Conservation (phyloP, 371 early-diverging fungal genomes). For the Mucor irregularis region DNA sequence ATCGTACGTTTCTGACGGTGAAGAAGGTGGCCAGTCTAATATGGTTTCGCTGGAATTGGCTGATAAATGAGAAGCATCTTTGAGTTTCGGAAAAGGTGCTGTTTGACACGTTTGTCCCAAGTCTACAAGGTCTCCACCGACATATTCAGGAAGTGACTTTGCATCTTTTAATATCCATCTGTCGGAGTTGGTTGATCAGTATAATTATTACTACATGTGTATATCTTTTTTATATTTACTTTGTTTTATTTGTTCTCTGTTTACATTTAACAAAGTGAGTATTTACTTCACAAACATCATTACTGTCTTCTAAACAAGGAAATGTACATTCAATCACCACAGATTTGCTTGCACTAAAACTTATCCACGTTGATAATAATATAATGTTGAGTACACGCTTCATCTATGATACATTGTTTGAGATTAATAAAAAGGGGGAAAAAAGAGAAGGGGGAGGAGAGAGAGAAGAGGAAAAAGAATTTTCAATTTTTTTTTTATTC, state of each 20-base stretch:
- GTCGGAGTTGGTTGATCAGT: background rate
- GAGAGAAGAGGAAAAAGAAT: background rate
- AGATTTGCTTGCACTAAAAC: background rate
- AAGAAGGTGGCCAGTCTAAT: conserved; percentile 12
- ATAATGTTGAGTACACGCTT: conserved; percentile 1
- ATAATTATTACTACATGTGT: background rate
- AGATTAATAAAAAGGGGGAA: background rate
- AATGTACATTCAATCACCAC: conserved; percentile 23
- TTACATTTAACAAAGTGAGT: conserved; percentile 4
- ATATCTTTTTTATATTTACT: conserved; percentile 2
- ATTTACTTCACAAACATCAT: conserved; percentile 13
- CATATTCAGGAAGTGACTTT: conserved; percentile 17
- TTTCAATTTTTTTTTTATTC: too few species aligned
- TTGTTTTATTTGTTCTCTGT: conserved; percentile 8
- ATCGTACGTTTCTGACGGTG: background rate
- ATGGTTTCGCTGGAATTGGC: conserved; percentile 12
- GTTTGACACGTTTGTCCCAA: conserved; percentile 2
- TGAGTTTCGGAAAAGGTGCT: conserved; percentile 7
- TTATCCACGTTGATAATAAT: background rate
- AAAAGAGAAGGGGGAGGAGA: background rate
- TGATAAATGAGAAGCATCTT: conserved; percentile 5
- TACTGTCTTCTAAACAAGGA: conserved; percentile 6
- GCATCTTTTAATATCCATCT: conserved; percentile 20
- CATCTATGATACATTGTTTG: background rate
- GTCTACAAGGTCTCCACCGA: background rate